Base-by-base conservation (phyloP, 768 basidiomycete species). In the Collybia nuda region DNA sequence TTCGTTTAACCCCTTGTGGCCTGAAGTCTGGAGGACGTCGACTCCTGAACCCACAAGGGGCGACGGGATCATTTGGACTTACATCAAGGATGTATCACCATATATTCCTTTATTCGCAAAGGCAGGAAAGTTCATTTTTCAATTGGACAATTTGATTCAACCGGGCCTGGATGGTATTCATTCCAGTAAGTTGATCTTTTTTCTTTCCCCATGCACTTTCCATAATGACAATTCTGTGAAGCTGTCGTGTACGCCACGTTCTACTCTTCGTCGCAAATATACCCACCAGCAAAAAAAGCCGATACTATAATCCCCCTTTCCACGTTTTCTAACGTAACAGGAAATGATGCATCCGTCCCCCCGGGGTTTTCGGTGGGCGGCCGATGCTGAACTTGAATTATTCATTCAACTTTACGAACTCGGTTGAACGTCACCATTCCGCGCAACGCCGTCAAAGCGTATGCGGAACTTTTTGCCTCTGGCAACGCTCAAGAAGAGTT, bases 61-160 rank as follows among this genome's bases (percentile, higher is more conserved):
- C 2, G 74, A 80, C 42, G 89, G 88, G 9, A 89, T 90, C 52
- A 83, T 88, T 43, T 90, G 88, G 88, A 88, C 87, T 0, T 84
- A 80, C 48, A 64, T 82, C 56, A 90, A 90, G 61, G 89, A 91
- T 56, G 86, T 86, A 21, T 85, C 87, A 6, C 80, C 80, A 19
- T 91, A 84, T 53, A 78, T 75, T 3, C 86, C 87, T 1, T 75
- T 92, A 35, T 91, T 91, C 60, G 70, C 80, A 1, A 76, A 82
- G 53, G 68, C 80, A 0, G 88, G 89, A 6, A 77, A 78, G 0
- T 84, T 91, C 57, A 85, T 90, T 47, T 67, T 91, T 9, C 81
- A 90, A 62, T 69, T 92, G 36, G 80, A 91, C 67, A 91, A 90
- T 62, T 40, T 88, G 36, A 65, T 90, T 24, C 67, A 82, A 55